Evolutionary conservation across 1,139 yeast genomes (phyloP).

Genomic region (Zhuliangozyma blackwelliae): DNA sequence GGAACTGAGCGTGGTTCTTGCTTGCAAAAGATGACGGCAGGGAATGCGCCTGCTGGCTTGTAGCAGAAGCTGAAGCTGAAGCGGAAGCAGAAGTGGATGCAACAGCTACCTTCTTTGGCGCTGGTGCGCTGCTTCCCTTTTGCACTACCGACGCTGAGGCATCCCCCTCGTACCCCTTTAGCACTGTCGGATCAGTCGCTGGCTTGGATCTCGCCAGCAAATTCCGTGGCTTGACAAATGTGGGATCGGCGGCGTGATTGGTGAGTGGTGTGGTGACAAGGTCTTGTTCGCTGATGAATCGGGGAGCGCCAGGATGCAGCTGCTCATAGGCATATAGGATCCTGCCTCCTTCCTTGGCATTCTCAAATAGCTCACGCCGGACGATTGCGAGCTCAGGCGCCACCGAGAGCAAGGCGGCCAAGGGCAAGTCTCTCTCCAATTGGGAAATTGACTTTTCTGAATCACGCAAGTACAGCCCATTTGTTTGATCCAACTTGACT

Average conservation of each 20-base stretch:
- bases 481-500: constrained; percentile 4
- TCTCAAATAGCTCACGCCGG: constrained; percentile 26
- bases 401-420: constrained; percentile 17
- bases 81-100: no score
- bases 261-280: not conserved
- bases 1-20: no score
- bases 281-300: constrained; percentile 1
- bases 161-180: no score
- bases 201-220: no score
- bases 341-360: constrained; percentile 30
- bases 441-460: constrained; percentile 11
- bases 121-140: no score
- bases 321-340: constrained; percentile 11
- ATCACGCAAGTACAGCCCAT: constrained; percentile 5
- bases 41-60: no score
- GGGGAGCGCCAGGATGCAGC: constrained; percentile 1
- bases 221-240: not conserved
- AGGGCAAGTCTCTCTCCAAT: constrained; percentile 21
- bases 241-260: not conserved
- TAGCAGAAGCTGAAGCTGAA: no score
- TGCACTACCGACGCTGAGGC: no score
- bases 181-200: no score
- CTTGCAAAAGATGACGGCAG: no score
- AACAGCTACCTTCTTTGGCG: no score
- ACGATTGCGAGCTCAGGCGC: constrained; percentile 23